A percentile compares a stretch with the other conserved stretches of the same genome.
These are phyloP conservation scores for Cystofilobasidium macerans DNA, from an alignment of 768 basidiomycete genomes.

Conservation along the genomic window DNA sequence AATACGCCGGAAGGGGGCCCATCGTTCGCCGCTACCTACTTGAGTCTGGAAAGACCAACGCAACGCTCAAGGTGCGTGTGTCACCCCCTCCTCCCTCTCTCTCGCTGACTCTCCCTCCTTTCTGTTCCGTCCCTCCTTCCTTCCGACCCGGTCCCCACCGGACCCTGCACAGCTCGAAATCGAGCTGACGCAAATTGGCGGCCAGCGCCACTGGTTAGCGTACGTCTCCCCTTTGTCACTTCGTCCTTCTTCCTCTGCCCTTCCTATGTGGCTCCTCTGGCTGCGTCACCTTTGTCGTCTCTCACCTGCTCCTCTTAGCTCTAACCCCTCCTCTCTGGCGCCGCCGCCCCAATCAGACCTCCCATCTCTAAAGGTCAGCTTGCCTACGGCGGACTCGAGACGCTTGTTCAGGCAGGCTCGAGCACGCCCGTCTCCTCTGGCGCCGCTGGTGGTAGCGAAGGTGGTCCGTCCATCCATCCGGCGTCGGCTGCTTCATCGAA, in stretches of 20 bases:
- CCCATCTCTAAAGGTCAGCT: constrained; percentile 64
- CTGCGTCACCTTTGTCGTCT: too few relatives aligned
- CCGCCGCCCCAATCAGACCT: constrained; percentile 39
- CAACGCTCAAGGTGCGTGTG: constrained; percentile 54
- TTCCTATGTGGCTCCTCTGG: too few relatives aligned
- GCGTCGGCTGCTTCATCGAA: too few relatives aligned
- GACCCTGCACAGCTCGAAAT: constrained; percentile 60
- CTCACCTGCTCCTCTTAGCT: too few relatives aligned
- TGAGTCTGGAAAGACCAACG: constrained; percentile 65
- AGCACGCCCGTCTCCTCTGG: neutral
- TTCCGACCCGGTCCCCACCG: too few relatives aligned
- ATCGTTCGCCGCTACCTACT: constrained; percentile 58
- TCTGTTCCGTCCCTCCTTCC: neutral
- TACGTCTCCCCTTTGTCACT: neutral
- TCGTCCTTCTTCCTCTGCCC: neutral
- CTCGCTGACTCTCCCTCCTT: constrained; percentile 10
- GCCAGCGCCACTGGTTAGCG: constrained; percentile 44
- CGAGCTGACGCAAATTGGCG: constrained; percentile 48
- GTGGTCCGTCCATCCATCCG: too few relatives aligned
- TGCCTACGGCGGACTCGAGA: constrained; percentile 53
- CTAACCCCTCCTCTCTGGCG: neutral
- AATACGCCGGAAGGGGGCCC: constrained; percentile 53
- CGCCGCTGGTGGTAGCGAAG: too few relatives aligned
- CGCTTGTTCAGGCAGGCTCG: constrained; percentile 42
- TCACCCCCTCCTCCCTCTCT: neutral